These are phyloP conservation scores for Heritiera littoralis DNA, from an alignment of 345 rosid genomes.

Conservation along the genomic window DNA sequence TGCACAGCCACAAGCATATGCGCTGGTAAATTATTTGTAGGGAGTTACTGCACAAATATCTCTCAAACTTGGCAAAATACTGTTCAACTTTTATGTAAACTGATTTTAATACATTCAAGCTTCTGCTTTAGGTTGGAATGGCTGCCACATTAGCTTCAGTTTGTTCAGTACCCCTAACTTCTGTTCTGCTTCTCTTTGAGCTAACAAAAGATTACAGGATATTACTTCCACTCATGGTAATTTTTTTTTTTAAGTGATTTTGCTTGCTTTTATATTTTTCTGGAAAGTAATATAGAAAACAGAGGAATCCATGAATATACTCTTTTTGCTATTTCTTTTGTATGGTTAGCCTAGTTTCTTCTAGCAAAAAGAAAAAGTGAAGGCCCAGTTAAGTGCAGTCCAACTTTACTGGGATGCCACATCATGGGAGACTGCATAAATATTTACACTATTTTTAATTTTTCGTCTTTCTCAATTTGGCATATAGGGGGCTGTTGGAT, in stretches of 20 bases:
- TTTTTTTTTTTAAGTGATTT: conserved; percentile 12
- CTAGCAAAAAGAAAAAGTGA: not conserved
- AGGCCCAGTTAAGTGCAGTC: not conserved
- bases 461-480: conserved; percentile 22
- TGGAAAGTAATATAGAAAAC: not conserved
- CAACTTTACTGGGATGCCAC: not conserved
- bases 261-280: not conserved
- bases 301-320: not conserved
- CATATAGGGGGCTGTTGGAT: conserved; percentile 91
- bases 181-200: conserved; percentile 85
- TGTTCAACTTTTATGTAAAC: conserved; percentile 14
- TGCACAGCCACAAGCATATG: conserved; percentile 99
- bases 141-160: conserved; percentile 98
- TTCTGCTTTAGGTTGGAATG: conserved; percentile 86
- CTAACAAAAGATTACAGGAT: conserved; percentile 93
- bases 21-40: conserved; percentile 60
- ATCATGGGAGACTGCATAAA: not conserved
- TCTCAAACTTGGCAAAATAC: conserved; percentile 35
- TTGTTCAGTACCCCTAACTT: conserved; percentile 97
- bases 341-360: not conserved
- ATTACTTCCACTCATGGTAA: conserved; percentile 97
- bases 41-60: conserved; percentile 5
- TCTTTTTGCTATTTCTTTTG: not conserved
- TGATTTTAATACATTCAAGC: conserved; percentile 26
- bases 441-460: not conserved